Evolutionary conservation across 2,329 filamentous ascomycete species (phyloP).

Genomic region (Emericellopsis cladophorae): DNA sequence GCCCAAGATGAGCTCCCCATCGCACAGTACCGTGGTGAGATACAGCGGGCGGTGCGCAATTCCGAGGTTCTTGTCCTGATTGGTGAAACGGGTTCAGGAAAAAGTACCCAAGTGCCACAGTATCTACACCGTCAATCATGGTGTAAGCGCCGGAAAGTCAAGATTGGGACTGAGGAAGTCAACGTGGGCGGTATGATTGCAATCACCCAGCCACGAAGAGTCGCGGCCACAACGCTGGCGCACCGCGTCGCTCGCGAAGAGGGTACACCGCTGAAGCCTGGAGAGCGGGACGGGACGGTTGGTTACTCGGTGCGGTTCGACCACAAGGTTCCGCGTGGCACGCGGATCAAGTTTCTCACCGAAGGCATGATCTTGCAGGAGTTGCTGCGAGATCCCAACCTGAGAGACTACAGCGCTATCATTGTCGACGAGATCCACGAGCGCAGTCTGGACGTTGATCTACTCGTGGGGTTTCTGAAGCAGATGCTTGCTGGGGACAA

Average conservation of each 20-base stretch:
- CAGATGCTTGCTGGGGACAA: constrained; percentile 54
- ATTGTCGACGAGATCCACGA: constrained; percentile 97
- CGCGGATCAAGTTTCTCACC: constrained; percentile 84
- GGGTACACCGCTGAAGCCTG: constrained; percentile 32
- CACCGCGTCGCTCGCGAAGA: constrained; percentile 75
- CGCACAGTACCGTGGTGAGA: constrained; percentile 60
- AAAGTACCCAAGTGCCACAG: constrained; percentile 92
- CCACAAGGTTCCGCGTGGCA: constrained; percentile 67
- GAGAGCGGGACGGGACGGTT: constrained; percentile 39
- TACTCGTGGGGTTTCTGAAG: constrained; percentile 79
- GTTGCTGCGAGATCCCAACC: constrained; percentile 69
- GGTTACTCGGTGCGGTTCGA: constrained; percentile 96
- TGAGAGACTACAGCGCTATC: constrained; percentile 78
- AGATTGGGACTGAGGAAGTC: constrained; percentile 27
- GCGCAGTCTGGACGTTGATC: constrained; percentile 84
- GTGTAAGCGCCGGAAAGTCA: constrained; percentile 53
- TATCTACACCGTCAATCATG: constrained; percentile 70
- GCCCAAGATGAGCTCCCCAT: constrained; percentile 64
- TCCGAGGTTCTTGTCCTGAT: constrained; percentile 68
- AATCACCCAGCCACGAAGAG: constrained; percentile 85
- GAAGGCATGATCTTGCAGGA: constrained; percentile 96
- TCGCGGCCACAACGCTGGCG: constrained; percentile 86
- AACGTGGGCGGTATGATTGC: constrained; percentile 70
- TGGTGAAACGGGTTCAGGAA: constrained; percentile 92
- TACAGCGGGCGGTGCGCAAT: constrained; percentile 48